Evolutionary conservation across 306 rosid species (phyloP).

Genomic region (Ceratonia siliqua): DNA sequence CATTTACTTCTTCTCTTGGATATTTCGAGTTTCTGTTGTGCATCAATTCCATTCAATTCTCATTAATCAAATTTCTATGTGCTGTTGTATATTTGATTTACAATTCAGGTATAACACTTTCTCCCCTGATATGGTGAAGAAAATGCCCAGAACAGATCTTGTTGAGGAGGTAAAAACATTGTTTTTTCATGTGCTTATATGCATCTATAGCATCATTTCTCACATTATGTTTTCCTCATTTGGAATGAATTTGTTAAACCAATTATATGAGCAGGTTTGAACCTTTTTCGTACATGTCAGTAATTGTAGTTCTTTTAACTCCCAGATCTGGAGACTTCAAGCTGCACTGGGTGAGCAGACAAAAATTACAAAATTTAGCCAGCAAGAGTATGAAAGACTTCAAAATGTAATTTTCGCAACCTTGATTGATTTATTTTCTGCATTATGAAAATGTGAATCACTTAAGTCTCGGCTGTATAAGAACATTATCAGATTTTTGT

Average conservation of each 20-base stretch:
- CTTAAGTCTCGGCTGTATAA: not conserved
- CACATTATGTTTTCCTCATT: not conserved
- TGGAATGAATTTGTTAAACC: slow-evolving; percentile 1
- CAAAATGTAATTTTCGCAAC: slow-evolving; percentile 52
- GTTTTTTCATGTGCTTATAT: not conserved
- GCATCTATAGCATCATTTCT: not conserved
- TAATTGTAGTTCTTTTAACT: slow-evolving; percentile 29
- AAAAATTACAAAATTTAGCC: slow-evolving; percentile 63
- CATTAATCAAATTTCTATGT: no score
- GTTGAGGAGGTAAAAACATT: slow-evolving; percentile 71
- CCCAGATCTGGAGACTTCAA: slow-evolving; percentile 90
- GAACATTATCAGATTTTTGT: not conserved
- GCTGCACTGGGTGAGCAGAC: slow-evolving; percentile 89
- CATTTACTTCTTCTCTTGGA: not conserved
- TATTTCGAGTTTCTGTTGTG: not conserved
- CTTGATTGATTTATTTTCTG: not conserved
- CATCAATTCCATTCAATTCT: no score
- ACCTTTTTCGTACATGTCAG: not conserved
- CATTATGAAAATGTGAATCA: not conserved
- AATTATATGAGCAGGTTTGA: not conserved
- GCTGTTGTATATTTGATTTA: no score
- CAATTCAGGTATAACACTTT: slow-evolving; percentile 79
- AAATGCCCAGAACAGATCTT: slow-evolving; percentile 85
- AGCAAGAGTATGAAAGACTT: slow-evolving; percentile 65
- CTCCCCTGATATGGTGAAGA: slow-evolving; percentile 83